Evolutionary conservation across 208 protist genomes (phyloP).

Genomic region (Leishmania lainsoni): DNA sequence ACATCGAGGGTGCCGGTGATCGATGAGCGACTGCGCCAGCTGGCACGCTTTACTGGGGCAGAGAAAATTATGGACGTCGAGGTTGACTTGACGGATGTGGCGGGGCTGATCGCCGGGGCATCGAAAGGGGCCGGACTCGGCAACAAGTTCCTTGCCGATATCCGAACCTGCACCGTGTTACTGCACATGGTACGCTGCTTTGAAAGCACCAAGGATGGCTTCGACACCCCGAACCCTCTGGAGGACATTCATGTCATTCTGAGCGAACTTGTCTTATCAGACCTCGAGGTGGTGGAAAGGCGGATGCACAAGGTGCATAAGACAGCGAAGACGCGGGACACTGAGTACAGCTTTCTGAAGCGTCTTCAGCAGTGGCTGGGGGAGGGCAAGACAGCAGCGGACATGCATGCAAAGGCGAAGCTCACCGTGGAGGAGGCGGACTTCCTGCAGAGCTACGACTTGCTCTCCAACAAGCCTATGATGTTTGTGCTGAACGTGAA

Average conservation of each 20-base stretch:
- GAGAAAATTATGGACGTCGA: constrained; percentile 76
- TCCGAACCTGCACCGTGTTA: constrained; percentile 78
- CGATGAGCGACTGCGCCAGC: constrained; percentile 73
- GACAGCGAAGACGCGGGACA: constrained; percentile 46
- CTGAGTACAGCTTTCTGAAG: constrained; percentile 47
- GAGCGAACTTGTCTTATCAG: constrained; percentile 81
- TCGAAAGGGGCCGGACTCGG: constrained; percentile 85
- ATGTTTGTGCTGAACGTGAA: constrained; percentile 90
- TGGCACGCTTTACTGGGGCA: constrained; percentile 71
- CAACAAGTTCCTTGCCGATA: constrained; percentile 89
- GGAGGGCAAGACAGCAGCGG: constrained; percentile 53
- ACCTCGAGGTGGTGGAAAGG: constrained; percentile 82
- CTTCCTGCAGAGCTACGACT: constrained; percentile 55
- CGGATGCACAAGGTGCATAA: constrained; percentile 45
- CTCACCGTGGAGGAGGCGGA: constrained; percentile 24
- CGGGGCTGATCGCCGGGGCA: constrained; percentile 88
- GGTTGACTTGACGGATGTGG: constrained; percentile 88
- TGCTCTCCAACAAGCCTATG: constrained; percentile 84
- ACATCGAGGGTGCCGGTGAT: constrained; percentile 71
- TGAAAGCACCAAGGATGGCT: constrained; percentile 80
- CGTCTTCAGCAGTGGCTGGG: constrained; percentile 55
- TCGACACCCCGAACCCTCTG: constrained; percentile 74
- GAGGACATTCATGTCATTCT: constrained; percentile 79
- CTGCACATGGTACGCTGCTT: constrained; percentile 92
- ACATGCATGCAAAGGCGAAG: constrained; percentile 22